Evolutionary conservation across 495 filamentous ascomycete species (phyloP), one percentile per base, ranked within the genome.

Genomic region (Penicillium cosmopolitanum): DNA sequence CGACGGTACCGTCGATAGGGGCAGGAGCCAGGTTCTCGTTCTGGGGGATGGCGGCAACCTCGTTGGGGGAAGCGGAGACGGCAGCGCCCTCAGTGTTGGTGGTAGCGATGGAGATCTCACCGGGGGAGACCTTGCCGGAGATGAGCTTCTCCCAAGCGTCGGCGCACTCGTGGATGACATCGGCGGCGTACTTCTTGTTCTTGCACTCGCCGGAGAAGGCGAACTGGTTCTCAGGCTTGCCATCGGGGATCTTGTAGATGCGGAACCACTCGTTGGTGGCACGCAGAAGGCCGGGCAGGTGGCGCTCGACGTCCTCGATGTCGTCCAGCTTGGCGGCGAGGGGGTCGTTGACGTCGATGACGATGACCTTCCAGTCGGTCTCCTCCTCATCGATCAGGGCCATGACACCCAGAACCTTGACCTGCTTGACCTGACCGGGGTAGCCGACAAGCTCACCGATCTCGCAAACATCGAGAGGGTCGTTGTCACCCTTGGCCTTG

Each of bases 241-340:
- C 96, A 72, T 99, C 96, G 69, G 96, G 96, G 80, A 99, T 98
- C 85, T 98, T 98, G 88, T 99, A 99, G 85, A 99, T 98, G 77
- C 96, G 91, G 91, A 99, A 99, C 96, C 96, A 99, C 85, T 99
- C 96, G 74, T 99, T 99, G 73, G 95, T 98, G 71, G 96, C 96
- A 63, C 96, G 86, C 71, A 99, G 82, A 40, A 98, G 89, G 61
- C 96, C 96, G 44, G 96, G 96, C 23, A 99, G 89, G 84, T 98
- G 96, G 73, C 94, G 88, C 84, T 98, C 96, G 57, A 99, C 94
- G 77, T 99, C 96, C 84, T 98, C 96, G 67, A 99, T 89, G 77
- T 98, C 94, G 79, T 99, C 92, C 67, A 99, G 91, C 85, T 96
- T 96, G 61, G 90, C 75, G 51, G 96, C 96, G 55, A 99, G 82